Evolutionary conservation across 2,329 filamentous ascomycete species (phyloP).

Genomic region (Colletotrichum caudatum): DNA sequence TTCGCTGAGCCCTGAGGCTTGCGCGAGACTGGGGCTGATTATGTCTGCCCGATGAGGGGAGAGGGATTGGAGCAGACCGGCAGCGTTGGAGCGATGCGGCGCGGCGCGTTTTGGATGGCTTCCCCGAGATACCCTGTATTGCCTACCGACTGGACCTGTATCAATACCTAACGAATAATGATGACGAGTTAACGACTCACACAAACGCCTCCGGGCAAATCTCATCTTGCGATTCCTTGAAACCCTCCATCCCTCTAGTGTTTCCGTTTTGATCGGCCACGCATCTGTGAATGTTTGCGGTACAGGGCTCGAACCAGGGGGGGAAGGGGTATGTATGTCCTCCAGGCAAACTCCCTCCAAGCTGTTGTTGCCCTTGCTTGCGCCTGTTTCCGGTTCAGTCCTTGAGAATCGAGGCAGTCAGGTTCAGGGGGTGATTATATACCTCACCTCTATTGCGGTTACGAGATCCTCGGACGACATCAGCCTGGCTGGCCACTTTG

Average conservation of each 20-base stretch:
- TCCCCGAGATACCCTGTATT: slow-evolving; percentile 37
- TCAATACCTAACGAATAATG: slow-evolving; percentile 32
- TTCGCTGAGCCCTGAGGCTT: slow-evolving; percentile 29
- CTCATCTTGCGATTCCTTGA: not conserved
- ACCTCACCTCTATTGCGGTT: not conserved
- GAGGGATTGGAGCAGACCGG: not conserved
- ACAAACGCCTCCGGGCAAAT: not conserved
- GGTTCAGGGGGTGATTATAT: not conserved
- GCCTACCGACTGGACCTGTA: slow-evolving; percentile 28
- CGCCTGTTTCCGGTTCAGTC: not conserved
- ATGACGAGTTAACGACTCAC: slow-evolving; percentile 30
- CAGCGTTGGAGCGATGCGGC: not conserved
- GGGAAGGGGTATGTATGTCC: too few species aligned
- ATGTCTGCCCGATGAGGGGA: slow-evolving; percentile 13
- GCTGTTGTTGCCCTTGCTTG: not conserved
- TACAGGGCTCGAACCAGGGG: not conserved
- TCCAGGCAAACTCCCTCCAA: not conserved
- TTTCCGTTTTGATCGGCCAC: not conserved
- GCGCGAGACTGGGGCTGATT: slow-evolving; percentile 19
- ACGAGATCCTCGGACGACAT: not conserved
- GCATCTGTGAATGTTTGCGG: not conserved
- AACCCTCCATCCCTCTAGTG: not conserved
- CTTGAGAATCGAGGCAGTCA: not conserved
- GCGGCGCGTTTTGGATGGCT: slow-evolving; percentile 1
- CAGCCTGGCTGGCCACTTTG: not conserved